phyloP scores from a whole-genome alignment of 805 yeast genomes.

The Ogataea minuta region DNA sequence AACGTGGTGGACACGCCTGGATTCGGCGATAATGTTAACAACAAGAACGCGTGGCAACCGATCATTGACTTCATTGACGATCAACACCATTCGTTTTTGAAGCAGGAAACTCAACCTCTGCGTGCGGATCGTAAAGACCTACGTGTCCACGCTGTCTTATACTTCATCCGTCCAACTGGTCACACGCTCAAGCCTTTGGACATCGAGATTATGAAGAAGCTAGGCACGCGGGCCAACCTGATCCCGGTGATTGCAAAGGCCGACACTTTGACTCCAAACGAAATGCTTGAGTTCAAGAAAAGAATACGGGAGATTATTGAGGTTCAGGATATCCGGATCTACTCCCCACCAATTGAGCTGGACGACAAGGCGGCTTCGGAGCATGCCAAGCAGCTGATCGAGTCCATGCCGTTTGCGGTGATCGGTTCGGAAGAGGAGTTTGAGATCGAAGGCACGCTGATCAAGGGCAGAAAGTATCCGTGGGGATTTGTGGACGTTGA shows the following conservation, averaged over 20 bases:
- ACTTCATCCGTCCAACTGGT: conserved; percentile 89
- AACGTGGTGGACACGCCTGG: conserved; percentile 93
- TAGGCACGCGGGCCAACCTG: conserved; percentile 77
- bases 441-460: conserved; percentile 61
- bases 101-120: conserved; percentile 89
- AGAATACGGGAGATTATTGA: conserved; percentile 81
- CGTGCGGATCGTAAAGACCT: conserved; percentile 68
- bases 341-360: conserved; percentile 77
- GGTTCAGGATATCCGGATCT: conserved; percentile 78
- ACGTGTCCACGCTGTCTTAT: conserved; percentile 87
- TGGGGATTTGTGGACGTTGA: conserved; percentile 92
- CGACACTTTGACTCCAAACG: conserved; percentile 76
- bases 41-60: conserved; percentile 82
- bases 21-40: conserved; percentile 87
- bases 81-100: conserved; percentile 84
- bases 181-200: conserved; percentile 86
- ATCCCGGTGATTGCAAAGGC: conserved; percentile 93
- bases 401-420: conserved; percentile 83
- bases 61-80: conserved; percentile 86
- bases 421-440: conserved; percentile 74
- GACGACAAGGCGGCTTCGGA: conserved; percentile 76
- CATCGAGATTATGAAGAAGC: conserved; percentile 81
- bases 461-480: conserved; percentile 81
- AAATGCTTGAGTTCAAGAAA: conserved; percentile 64
- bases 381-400: conserved; percentile 76